phyloP scores from a whole-genome alignment of 257 asterid genomes.

The Salvia rosmarinus region DNA sequence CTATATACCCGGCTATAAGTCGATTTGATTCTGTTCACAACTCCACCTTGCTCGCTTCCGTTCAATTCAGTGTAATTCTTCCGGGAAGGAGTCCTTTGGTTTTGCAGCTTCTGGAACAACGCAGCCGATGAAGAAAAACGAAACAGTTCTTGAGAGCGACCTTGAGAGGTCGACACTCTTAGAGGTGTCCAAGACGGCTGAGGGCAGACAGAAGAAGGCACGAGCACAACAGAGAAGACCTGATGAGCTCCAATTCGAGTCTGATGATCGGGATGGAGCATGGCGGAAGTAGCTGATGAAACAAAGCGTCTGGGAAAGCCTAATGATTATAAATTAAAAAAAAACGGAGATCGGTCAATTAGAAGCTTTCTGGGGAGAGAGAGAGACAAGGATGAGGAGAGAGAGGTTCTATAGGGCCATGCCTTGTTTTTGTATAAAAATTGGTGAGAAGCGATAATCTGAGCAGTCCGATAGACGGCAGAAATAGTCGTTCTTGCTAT shows the following conservation, averaged over 20 bases:
- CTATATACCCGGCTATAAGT: slow-evolving; percentile 78
- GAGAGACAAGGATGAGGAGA: neutral
- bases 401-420: neutral
- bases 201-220: slow-evolving; percentile 88
- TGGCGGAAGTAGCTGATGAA: slow-evolving; percentile 92
- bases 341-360: neutral
- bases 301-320: slow-evolving; percentile 96
- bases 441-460: slow-evolving; percentile 77
- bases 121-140: slow-evolving; percentile 97
- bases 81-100: slow-evolving; percentile 44
- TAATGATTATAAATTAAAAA: slow-evolving; percentile 41
- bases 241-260: slow-evolving; percentile 94
- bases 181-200: slow-evolving; percentile 38
- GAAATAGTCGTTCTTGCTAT: slow-evolving; percentile 84
- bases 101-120: slow-evolving; percentile 75
- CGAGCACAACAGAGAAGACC: slow-evolving; percentile 90
- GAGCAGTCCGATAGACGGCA: slow-evolving; percentile 81
- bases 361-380: slow-evolving; percentile 23
- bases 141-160: slow-evolving; percentile 93
- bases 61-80: slow-evolving; percentile 43
- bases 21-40: slow-evolving; percentile 71
- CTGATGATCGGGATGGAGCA: slow-evolving; percentile 94
- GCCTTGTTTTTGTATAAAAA: slow-evolving; percentile 44
- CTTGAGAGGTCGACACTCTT: slow-evolving; percentile 61
- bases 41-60: slow-evolving; percentile 54